Base-by-base conservation (phyloP, 2,329 filamentous ascomycete genomes). In the Fusarium xyrophilum region DNA sequence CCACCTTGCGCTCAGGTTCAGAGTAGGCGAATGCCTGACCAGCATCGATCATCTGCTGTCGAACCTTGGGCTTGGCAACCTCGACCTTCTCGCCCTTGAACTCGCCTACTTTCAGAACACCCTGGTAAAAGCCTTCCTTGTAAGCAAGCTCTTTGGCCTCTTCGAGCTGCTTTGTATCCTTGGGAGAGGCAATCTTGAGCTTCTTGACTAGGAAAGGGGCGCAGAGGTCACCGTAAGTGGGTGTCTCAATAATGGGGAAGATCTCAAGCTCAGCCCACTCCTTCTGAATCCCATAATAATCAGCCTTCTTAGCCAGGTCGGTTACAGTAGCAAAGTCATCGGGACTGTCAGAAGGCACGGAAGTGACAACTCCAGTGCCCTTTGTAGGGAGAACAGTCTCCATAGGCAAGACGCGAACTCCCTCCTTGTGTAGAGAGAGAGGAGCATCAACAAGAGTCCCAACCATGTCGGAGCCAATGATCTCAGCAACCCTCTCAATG, bases 71-170 rank as follows among this genome's bases (percentile, higher is more conserved):
- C 82, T 97, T 97, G 35, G 92, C 94, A 57, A 88, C 86, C 77
- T 96, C 91, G 11, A 99, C 96, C 70, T 92, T 87, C 80, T 95
- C 88, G 53, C 95, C 96, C 78, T 90, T 91, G 81, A 92, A 97
- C 32, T 97, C 92, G 60, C 96, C 96, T 65, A 93, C 86, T 68
- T 93, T 84, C 89, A 99, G 92, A 60, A 86, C 91, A 70, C 96
- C 96, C 82, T 97, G 93, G 83, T 99, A 99, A 84, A 93, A 98
- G 19, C 94, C 96, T 77, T 97, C 94, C 81, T 96, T 97, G 85
- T 99, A 99, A 1, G 96, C 94, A 70, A 96, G 83, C 72, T 98
- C 95, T 82, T 99, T 99, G 46, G 96, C 96, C 79, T 97, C 91
- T 46, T 92, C 91, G 47, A 99, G 88, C 80, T 94, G 80, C 77